Evolutionary conservation across 345 rosid genomes (phyloP).

Genomic region (Eucalyptus paniculata): DNA sequence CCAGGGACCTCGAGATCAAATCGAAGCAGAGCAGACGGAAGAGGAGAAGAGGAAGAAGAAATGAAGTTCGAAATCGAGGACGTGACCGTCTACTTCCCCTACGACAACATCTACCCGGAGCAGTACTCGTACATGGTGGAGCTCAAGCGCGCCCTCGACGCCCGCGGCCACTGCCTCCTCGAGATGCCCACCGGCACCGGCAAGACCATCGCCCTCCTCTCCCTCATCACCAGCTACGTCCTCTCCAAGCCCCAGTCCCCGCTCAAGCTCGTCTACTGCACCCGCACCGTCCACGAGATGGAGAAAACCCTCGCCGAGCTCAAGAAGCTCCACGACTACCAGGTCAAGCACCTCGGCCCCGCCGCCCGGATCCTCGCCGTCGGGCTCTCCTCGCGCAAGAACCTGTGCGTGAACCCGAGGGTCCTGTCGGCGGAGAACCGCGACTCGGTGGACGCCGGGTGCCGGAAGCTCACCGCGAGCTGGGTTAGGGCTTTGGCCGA

Average conservation of each 20-base stretch:
- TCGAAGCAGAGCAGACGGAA: neutral
- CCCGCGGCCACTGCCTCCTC: slow-evolving; percentile 95
- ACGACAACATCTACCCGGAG: slow-evolving; percentile 92
- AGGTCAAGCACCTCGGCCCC: slow-evolving; percentile 48
- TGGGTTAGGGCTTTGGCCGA: slow-evolving; percentile 82
- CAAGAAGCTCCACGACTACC: slow-evolving; percentile 66
- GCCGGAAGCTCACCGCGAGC: slow-evolving; percentile 86
- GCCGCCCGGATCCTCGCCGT: slow-evolving; percentile 71
- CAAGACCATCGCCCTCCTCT: slow-evolving; percentile 90
- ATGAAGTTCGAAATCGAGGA: slow-evolving; percentile 93
- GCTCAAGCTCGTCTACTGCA: slow-evolving; percentile 84
- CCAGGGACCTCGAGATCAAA: neutral
- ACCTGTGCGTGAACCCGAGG: slow-evolving; percentile 68
- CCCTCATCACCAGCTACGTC: slow-evolving; percentile 79
- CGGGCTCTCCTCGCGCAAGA: slow-evolving; percentile 83
- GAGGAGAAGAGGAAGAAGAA: neutral
- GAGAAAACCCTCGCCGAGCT: slow-evolving; percentile 93
- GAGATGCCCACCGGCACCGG: slow-evolving; percentile 99
- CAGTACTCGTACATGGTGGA: slow-evolving; percentile 93
- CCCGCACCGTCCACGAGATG: slow-evolving; percentile 99
- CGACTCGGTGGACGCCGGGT: slow-evolving; percentile 92
- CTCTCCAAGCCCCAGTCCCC: slow-evolving; percentile 59
- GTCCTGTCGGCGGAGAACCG: slow-evolving; percentile 83
- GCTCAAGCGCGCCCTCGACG: slow-evolving; percentile 86
- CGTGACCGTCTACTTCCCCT: slow-evolving; percentile 81